Evolutionary conservation across 108 stramenopile species (phyloP).

Genomic region (Cyclotella distinguenda): DNA sequence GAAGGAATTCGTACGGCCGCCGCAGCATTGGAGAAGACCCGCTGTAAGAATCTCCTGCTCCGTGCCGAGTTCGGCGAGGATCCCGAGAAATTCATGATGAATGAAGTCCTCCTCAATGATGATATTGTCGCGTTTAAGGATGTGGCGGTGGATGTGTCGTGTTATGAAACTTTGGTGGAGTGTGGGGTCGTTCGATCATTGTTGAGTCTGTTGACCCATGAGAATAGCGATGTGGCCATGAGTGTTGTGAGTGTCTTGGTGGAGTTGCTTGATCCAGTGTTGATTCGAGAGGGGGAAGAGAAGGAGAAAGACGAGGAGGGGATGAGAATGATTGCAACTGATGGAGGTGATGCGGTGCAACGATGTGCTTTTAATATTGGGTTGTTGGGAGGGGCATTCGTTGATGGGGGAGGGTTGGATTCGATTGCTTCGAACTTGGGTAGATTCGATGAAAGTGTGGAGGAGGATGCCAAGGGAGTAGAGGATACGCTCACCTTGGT

Average conservation of each 20-base stretch:
- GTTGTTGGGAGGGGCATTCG: conserved; percentile 21
- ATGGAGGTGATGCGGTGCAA: neutral
- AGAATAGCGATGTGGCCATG: conserved; percentile 64
- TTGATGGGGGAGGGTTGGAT: conserved; percentile 35
- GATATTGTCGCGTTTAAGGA: conserved; percentile 50
- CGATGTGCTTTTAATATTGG: conserved; percentile 13
- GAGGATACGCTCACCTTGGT: conserved; percentile 62
- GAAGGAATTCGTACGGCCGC: conserved; percentile 54
- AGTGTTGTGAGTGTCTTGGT: conserved; percentile 57
- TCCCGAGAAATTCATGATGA: conserved; percentile 66
- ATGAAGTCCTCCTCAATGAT: conserved; percentile 72
- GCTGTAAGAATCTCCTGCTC: conserved; percentile 49
- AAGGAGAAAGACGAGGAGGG: neutral
- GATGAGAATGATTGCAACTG: too few species aligned
- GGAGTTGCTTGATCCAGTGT: conserved; percentile 68
- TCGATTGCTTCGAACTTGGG: conserved; percentile 30
- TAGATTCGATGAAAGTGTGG: conserved; percentile 39
- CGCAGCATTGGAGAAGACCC: conserved; percentile 38
- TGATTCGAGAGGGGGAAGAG: conserved; percentile 33
- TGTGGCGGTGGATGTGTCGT: conserved; percentile 48
- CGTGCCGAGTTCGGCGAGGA: conserved; percentile 51
- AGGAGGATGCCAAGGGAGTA: conserved; percentile 59
- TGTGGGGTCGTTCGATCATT: conserved; percentile 32
- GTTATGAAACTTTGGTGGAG: conserved; percentile 40
- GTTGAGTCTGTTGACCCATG: conserved; percentile 53